These are phyloP conservation scores for Magnusiomyces ingens DNA, from an alignment of 1,139 yeast genomes.

Conservation along the genomic window DNA sequence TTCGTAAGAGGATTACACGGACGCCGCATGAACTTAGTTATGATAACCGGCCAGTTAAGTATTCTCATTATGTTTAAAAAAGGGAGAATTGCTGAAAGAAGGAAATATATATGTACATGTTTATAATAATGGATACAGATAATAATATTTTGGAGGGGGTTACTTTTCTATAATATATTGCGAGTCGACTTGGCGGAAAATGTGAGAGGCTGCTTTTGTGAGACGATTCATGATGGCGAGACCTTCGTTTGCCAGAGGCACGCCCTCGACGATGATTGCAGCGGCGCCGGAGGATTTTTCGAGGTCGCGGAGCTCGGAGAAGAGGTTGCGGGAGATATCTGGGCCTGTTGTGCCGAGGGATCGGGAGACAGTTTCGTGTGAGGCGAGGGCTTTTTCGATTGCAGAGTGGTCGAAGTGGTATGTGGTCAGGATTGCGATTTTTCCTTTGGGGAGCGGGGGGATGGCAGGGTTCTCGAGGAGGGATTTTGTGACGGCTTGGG, in stretches of 20 bases:
- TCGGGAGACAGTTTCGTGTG: background rate
- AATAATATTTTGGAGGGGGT: too few species aligned
- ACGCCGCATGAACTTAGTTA: too few species aligned
- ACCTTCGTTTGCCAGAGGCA: slow-evolving; percentile 67
- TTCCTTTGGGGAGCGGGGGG: slow-evolving; percentile 21
- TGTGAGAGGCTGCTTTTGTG: slow-evolving; percentile 69
- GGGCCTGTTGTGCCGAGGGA: slow-evolving; percentile 50
- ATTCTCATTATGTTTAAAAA: too few species aligned
- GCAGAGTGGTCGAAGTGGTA: slow-evolving; percentile 16
- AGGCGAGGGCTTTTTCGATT: slow-evolving; percentile 9
- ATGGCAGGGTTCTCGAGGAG: background rate
- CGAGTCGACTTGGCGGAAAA: background rate
- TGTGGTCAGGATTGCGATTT: slow-evolving; percentile 46
- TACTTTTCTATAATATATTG: background rate
- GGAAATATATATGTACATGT: too few species aligned
- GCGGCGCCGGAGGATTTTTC: slow-evolving; percentile 57
- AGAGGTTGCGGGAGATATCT: slow-evolving; percentile 68
- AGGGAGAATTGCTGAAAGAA: too few species aligned
- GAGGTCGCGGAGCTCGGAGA: slow-evolving; percentile 61
- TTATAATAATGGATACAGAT: too few species aligned
- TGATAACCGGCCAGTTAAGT: too few species aligned
- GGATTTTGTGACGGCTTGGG: slow-evolving; percentile 25
- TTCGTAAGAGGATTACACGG: slow-evolving; percentile 45
- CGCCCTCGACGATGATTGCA: slow-evolving; percentile 66
- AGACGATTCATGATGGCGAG: slow-evolving; percentile 91